Evolutionary conservation across 2,329 filamentous ascomycete genomes (phyloP).

Genomic region (Paracamarosporium sp.): DNA sequence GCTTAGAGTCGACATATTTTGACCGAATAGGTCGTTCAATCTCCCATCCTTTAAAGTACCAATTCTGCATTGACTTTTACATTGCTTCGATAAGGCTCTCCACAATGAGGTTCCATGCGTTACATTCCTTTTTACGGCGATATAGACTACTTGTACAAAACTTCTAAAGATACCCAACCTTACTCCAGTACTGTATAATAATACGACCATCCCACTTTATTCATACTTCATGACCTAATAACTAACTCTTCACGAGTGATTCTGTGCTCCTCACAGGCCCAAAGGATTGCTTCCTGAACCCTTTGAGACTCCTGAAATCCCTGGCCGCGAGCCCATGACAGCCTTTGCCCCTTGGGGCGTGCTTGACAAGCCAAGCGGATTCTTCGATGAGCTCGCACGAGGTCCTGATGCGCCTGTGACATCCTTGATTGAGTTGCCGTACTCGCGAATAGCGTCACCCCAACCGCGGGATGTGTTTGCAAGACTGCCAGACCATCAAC

Average conservation of each 20-base stretch:
- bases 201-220: conserved; percentile 3
- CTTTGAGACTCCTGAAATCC: conserved; percentile 30
- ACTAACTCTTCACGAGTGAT: no score
- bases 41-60: no score
- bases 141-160: conserved; percentile 8
- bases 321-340: conserved; percentile 29
- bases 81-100: background rate
- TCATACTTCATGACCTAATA: background rate
- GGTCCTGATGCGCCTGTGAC: conserved; percentile 52
- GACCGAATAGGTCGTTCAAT: background rate
- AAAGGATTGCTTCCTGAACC: conserved; percentile 51
- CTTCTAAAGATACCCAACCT: conserved; percentile 22
- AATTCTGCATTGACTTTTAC: background rate
- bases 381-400: conserved; percentile 52
- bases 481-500: conserved; percentile 30
- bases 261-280: conserved; percentile 38
- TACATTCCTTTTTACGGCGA: background rate
- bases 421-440: conserved; percentile 59
- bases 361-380: conserved; percentile 54
- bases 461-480: conserved; percentile 53
- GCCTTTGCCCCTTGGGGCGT: conserved; percentile 36
- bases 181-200: conserved; percentile 14
- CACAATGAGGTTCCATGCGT: background rate
- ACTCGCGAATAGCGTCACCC: conserved; percentile 57
- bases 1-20: conserved; percentile 4